Evolutionary conservation across 495 filamentous ascomycete genomes (phyloP).

Genomic region (Neurospora tetraspora): DNA sequence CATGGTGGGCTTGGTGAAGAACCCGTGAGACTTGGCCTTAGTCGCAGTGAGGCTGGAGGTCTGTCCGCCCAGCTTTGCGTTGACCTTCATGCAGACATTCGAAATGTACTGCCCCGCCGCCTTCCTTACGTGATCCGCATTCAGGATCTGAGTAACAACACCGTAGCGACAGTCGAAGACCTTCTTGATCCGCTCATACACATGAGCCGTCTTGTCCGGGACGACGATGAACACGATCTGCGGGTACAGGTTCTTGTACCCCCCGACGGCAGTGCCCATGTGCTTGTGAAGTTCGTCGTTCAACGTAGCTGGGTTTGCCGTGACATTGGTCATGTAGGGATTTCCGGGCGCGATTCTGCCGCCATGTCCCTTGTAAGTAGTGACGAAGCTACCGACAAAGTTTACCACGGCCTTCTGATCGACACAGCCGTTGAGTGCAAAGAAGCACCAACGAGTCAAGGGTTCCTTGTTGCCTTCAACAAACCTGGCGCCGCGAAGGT

Average conservation of each 20-base stretch:
- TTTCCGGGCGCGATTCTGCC: constrained; percentile 41
- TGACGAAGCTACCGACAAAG: constrained; percentile 52
- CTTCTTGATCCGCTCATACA: constrained; percentile 75
- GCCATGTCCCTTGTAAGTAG: constrained; percentile 60
- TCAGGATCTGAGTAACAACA: constrained; percentile 62
- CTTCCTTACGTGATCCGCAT: constrained; percentile 49
- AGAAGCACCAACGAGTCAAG: constrained; percentile 62
- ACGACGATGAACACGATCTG: constrained; percentile 69
- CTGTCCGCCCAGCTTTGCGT: constrained; percentile 85
- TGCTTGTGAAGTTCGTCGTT: background rate
- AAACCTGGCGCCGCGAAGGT: constrained; percentile 73
- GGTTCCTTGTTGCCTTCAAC: constrained; percentile 43
- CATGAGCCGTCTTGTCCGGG: constrained; percentile 48
- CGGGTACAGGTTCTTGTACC: constrained; percentile 15
- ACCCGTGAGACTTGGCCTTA: constrained; percentile 13
- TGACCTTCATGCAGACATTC: constrained; percentile 90
- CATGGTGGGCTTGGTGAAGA: constrained; percentile 48
- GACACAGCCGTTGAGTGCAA: constrained; percentile 17
- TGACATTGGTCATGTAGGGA: constrained; percentile 8
- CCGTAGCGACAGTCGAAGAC: constrained; percentile 72
- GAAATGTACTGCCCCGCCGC: constrained; percentile 66
- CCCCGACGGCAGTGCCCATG: background rate
- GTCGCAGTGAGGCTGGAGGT: constrained; percentile 34
- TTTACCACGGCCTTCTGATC: constrained; percentile 35
- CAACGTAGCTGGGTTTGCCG: background rate